phyloP scores from a whole-genome alignment of 176 grass and related monocot genomes.

The Aechmea fasciata region DNA sequence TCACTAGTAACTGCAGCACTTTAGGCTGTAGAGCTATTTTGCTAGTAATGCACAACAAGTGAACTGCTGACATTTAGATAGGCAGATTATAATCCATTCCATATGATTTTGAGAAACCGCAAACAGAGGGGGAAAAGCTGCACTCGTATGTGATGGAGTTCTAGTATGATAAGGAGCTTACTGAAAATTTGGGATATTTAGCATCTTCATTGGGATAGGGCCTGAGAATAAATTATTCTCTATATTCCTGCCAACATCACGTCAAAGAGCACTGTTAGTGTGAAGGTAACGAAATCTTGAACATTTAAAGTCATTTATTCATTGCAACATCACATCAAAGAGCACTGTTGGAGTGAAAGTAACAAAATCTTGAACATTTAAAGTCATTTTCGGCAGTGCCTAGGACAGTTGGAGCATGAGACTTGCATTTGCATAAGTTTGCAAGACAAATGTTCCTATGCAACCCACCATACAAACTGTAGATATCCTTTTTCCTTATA shows the following conservation, averaged over 20 bases:
- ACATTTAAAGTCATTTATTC: slow-evolving; percentile 22
- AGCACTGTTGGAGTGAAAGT: slow-evolving; percentile 1
- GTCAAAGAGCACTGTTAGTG: slow-evolving; percentile 13
- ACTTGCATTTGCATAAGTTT: too few species aligned
- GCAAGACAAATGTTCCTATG: too few species aligned
- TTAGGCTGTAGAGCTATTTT: background rate
- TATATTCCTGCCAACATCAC: slow-evolving; percentile 63
- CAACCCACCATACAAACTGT: too few species aligned
- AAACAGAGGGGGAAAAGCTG: background rate
- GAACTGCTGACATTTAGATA: background rate
- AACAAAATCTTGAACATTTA: background rate
- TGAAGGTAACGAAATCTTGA: background rate
- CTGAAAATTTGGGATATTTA: slow-evolving; percentile 81
- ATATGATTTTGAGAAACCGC: background rate
- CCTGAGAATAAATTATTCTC: slow-evolving; percentile 94
- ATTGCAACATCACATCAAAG: slow-evolving; percentile 40
- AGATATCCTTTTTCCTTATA: too few species aligned
- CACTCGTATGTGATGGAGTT: background rate
- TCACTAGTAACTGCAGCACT: background rate
- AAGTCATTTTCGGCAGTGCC: background rate
- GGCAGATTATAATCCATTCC: background rate
- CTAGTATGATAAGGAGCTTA: slow-evolving; percentile 23
- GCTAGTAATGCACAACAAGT: background rate
- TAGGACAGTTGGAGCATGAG: background rate
- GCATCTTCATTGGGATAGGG: slow-evolving; percentile 59